A percentile compares a stretch with the other conserved stretches of the same genome.
phyloP scores from a whole-genome alignment of 2,329 filamentous ascomycete species.

The Ciborinia camelliae region DNA sequence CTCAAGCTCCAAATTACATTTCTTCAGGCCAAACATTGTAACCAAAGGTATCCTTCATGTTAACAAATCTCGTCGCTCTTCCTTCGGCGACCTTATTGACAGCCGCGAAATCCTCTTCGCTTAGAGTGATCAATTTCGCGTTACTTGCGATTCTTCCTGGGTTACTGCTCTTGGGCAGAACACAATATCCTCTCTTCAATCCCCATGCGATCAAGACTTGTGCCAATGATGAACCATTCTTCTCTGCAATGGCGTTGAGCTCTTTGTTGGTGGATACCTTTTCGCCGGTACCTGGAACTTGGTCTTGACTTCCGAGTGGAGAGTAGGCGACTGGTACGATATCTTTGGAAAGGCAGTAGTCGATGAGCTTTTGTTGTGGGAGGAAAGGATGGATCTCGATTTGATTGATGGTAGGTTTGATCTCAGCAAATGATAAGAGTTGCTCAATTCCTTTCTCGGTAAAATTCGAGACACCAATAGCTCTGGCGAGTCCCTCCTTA shows the following conservation, averaged over 20 bases:
- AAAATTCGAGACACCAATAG: conserved; percentile 61
- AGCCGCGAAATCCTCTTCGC: conserved; percentile 57
- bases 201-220: conserved; percentile 71
- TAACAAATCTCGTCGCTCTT: conserved; percentile 68
- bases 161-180: conserved; percentile 71
- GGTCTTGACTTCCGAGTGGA: conserved; percentile 61
- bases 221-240: conserved; percentile 57
- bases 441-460: conserved; percentile 52
- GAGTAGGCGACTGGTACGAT: conserved; percentile 73
- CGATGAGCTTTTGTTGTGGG: conserved; percentile 65
- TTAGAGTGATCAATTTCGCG: conserved; percentile 61
- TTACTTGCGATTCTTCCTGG: conserved; percentile 67
- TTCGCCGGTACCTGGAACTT: conserved; percentile 64
- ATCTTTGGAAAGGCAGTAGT: conserved; percentile 63
- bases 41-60: conserved; percentile 79
- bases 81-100: conserved; percentile 60
- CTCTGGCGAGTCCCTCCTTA: conserved; percentile 53
- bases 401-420: conserved; percentile 51
- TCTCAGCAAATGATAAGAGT: conserved; percentile 47
- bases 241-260: conserved; percentile 61
- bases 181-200: conserved; percentile 63
- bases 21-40: conserved; percentile 68
- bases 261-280: conserved; percentile 59
- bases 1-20: conserved; percentile 24
- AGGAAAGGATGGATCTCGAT: conserved; percentile 74